Conservation (phyloP, 208 protist genomes). For the Phytomonas sp. region DNA sequence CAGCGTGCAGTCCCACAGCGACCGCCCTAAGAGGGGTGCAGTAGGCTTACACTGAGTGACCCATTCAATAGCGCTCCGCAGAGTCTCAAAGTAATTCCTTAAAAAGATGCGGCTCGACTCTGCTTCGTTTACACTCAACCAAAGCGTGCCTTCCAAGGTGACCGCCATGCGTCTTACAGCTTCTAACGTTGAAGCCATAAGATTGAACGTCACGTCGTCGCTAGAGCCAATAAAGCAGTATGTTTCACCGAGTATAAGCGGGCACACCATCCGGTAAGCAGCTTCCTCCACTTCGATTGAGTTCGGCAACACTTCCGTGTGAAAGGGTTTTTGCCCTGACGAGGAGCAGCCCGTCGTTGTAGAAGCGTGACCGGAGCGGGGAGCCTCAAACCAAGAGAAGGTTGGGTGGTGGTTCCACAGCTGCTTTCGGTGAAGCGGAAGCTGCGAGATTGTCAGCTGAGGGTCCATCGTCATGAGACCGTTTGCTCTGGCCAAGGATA, state of each 20-base stretch:
- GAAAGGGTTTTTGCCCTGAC: neutral
- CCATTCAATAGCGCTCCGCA: conserved; percentile 23
- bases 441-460: conserved; percentile 1
- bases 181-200: conserved; percentile 40
- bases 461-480: neutral
- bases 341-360: neutral
- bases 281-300: neutral
- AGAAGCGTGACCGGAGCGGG: neutral
- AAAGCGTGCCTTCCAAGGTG: conserved; percentile 42
- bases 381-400: neutral
- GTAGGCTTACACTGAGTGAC: conserved; percentile 16
- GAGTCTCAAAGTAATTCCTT: conserved; percentile 22
- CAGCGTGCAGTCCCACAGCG: conserved; percentile 19
- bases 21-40: conserved; percentile 17
- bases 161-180: conserved; percentile 26
- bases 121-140: conserved; percentile 25
- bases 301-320: neutral
- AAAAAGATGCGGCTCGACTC: conserved; percentile 22
- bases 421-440: neutral
- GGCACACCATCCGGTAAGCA: conserved; percentile 1
- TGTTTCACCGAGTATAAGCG: conserved; percentile 29
- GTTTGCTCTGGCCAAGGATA: neutral
- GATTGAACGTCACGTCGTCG: conserved; percentile 30
- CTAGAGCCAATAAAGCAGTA: conserved; percentile 42
- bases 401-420: conserved; percentile 1